Base-by-base conservation (phyloP, 2,329 filamentous ascomycete genomes). In the Ciborinia camelliae region DNA sequence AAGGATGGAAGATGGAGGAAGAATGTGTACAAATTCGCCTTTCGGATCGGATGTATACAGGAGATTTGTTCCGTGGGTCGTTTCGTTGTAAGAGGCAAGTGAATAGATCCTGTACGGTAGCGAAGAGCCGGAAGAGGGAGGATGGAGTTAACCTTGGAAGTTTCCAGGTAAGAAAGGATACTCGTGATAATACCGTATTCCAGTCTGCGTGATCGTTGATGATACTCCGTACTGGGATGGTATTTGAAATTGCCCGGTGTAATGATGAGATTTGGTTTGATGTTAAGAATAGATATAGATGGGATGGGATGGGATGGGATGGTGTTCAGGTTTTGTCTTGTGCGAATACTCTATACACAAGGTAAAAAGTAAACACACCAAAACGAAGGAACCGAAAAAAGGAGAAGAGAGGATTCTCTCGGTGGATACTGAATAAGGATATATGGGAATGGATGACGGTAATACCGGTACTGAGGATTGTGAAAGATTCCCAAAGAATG, bases 351-450 rank as follows among this genome's bases (percentile, higher is more conserved):
- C 47, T 32, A 54, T 61, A 61, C 58, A 52, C 58, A 18, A 51
- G 45, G 15, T 30, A 32, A 57, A 32, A 43, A 43, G 60, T 47
- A 55, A 55, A 62, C 60, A 62, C 60, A 37, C 39, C 39, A 47
- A 55, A 53, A 61, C 32, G 50, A 54, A 54, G 48, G 50, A 45
- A 62, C 50, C 60, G 28, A 55, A 45, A 39, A 41, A 54, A 63
- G 23, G 50, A 57, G 50, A 41, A 57, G 39, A 39, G 7, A 28
- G 59, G 61, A 47, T 63, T 32, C 28, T n/a, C n/a, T n/a, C 23
- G 47, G 39, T 35, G 48, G 50, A 28, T 45, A 2, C 39, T 32
- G 28, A 55, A 37, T 20, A 37, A 63, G 39, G 48, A 63, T 63
- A 63, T 63, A 63, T 45, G 60, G 60, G 30, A 43, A 20, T 2